Percentiles rank a stretch among this genome's conserved stretches.
These are phyloP conservation scores for Dalbergia oliveri DNA, from an alignment of 306 rosid species.

Conservation along the genomic window DNA sequence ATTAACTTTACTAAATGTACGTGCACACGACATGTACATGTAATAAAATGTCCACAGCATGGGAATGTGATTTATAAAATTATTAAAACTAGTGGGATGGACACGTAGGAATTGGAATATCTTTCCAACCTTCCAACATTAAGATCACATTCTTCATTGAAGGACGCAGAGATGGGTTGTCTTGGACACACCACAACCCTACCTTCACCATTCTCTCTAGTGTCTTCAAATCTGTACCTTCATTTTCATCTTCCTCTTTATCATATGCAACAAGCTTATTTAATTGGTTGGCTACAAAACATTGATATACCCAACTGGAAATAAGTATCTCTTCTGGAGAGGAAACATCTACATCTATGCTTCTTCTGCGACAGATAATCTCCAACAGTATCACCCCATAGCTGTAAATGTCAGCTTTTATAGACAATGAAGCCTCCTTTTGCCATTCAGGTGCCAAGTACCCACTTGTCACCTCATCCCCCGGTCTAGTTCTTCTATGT, in stretches of 20 bases:
- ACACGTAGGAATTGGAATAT: conserved; percentile 50
- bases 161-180: conserved; percentile 47
- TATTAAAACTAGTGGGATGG: neutral
- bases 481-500: neutral
- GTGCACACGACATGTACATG: no score
- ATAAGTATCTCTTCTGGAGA: conserved; percentile 37
- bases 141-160: conserved; percentile 48
- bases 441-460: conserved; percentile 57
- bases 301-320: conserved; percentile 49
- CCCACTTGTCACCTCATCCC: neutral
- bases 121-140: conserved; percentile 55
- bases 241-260: neutral
- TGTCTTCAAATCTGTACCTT: conserved; percentile 44
- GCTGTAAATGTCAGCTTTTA: conserved; percentile 50
- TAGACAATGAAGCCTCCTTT: conserved; percentile 38
- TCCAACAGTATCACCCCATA: conserved; percentile 48
- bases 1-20: no score
- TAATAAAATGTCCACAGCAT: no score
- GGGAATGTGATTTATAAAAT: no score
- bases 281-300: conserved; percentile 43
- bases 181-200: conserved; percentile 58
- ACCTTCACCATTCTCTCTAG: conserved; percentile 60
- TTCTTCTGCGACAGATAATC: conserved; percentile 48
- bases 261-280: conserved; percentile 20
- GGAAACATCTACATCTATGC: conserved; percentile 32